Base-by-base conservation (phyloP, 768 basidiomycete species). In the Rhodotorula toruloides region DNA sequence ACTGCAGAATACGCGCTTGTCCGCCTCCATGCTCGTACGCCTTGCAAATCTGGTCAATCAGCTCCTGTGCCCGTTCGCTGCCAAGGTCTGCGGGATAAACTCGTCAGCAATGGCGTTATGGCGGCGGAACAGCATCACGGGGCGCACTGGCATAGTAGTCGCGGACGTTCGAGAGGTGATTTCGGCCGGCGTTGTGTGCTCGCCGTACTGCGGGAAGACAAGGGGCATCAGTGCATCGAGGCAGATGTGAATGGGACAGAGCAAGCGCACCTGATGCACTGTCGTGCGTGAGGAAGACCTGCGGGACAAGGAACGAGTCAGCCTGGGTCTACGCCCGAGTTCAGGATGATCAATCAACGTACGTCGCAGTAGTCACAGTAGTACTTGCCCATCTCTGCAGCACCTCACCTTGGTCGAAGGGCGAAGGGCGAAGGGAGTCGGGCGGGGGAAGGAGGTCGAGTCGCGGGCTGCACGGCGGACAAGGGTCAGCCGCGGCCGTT, bases 11-110 rank as follows among this genome's bases (percentile, higher is more conserved):
- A 32, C 63, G 44, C 4, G 58, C 63, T n/a, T 61, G 54, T 25
- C 61, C 52, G 13, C 70, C 86, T 48, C 88, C 86, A 36, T 83
- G 27, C 79, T 98, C 94, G 75, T 94, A 96, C 32, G 89, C 86
- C 29, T 88, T 86, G 43, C 91, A 93, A 78, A 99, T 98, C 78
- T 94, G 90, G 83, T 99, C 94, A 77, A 99, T 98, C 77, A 98
- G 91, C 74, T 81, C 91, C 78, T 99, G 96, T 25, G 94, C 93
- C 78, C 94, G 94, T 83, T 98, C 93, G 79, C 97, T 91, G 61
- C 80, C 80, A 57, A 81, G 73, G 19, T 76, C 79, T 80, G 71
- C 71, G 6, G n/a, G 40, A 43, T 9, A 27, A n/a, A 40, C 8
- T 25, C 54, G n/a, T 29, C 4, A 25, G 40, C 59, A 19, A 36